A percentile compares a stretch with the other conserved stretches of the same genome.
These are phyloP conservation scores for Bolboschoenus planiculmis DNA, from an alignment of 176 grass and related monocot species.

Conservation along the genomic window DNA sequence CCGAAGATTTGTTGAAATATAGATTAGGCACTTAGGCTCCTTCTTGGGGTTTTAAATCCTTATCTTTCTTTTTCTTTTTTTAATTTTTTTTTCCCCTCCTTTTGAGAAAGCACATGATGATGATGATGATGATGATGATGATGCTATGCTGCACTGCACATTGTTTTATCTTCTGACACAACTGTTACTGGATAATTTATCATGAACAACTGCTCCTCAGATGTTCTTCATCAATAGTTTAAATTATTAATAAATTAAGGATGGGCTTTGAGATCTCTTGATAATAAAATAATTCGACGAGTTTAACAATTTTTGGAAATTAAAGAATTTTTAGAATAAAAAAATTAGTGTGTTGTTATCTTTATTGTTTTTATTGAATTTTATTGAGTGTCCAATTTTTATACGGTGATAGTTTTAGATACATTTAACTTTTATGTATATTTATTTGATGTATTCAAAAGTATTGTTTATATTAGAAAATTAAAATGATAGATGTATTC, in stretches of 20 bases:
- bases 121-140: not conserved
- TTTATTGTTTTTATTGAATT: too few species aligned
- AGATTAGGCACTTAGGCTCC: not conserved
- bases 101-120: constrained; percentile 19
- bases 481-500: too few species aligned
- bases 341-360: not conserved
- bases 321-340: not conserved
- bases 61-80: not conserved
- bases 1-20: not conserved
- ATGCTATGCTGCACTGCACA: not conserved
- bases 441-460: too few species aligned
- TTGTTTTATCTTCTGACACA: constrained; percentile 6
- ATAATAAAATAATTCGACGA: not conserved
- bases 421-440: too few species aligned
- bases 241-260: not conserved
- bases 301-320: not conserved
- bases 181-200: not conserved
- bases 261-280: not conserved
- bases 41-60: not conserved
- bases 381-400: not conserved
- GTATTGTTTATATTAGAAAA: too few species aligned
- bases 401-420: not conserved
- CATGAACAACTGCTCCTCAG: constrained; percentile 10
- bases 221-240: not conserved
- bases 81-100: too few species aligned